Evolutionary conservation across 108 stramenopile species (phyloP).

Genomic region (Chaetoceros tenuissimus): DNA sequence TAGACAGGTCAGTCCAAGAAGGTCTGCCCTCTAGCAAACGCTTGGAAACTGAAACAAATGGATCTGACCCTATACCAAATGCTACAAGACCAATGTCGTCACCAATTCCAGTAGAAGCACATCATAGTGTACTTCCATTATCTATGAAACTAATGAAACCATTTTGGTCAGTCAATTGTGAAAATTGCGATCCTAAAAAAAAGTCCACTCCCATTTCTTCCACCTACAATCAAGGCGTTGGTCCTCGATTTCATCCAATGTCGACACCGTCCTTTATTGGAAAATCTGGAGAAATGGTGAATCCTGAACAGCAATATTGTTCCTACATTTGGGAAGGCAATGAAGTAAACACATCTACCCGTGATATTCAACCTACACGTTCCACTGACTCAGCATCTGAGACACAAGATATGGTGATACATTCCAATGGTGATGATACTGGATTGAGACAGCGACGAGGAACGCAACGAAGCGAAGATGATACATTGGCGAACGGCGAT

Average conservation of each 20-base stretch:
- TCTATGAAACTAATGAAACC: constrained; percentile 31
- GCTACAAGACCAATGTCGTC: too few relatives aligned
- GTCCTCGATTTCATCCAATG: neutral
- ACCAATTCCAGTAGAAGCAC: neutral
- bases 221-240: neutral
- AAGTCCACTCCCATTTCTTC: neutral
- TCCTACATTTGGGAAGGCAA: neutral
- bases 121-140: constrained; percentile 15
- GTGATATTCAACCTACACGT: neutral
- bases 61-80: too few relatives aligned
- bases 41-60: too few relatives aligned
- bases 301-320: neutral
- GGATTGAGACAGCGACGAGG: neutral
- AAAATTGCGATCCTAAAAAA: neutral
- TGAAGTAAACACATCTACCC: neutral
- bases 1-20: too few relatives aligned
- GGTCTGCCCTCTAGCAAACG: too few relatives aligned
- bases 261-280: neutral
- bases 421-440: neutral
- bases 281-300: neutral
- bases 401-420: neutral
- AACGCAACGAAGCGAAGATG: neutral
- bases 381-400: neutral
- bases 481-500: neutral
- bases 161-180: constrained; percentile 9